A percentile compares a stretch with the other conserved stretches of the same genome.
These are phyloP conservation scores for Singerocomus inundabilis DNA, from an alignment of 1,284 basidiomycete species.

Conservation along the genomic window DNA sequence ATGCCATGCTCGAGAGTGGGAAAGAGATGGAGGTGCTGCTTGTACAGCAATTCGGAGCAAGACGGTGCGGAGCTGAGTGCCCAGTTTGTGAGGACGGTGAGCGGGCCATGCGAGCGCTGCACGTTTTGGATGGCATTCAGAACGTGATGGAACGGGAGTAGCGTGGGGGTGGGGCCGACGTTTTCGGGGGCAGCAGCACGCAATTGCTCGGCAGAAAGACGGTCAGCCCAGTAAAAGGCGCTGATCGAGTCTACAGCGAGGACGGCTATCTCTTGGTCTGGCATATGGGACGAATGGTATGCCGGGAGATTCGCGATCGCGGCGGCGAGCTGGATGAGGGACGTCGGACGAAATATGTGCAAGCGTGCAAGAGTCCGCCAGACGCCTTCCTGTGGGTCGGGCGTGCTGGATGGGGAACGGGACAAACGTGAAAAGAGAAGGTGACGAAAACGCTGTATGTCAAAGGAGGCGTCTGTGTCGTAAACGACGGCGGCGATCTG, in stretches of 20 bases:
- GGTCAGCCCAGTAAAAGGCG: conserved; percentile 75
- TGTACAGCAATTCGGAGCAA: conserved; percentile 40
- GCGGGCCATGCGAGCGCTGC: conserved; percentile 48
- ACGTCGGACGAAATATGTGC: conserved; percentile 65
- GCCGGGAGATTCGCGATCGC: conserved; percentile 58
- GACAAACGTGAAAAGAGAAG: conserved; percentile 47
- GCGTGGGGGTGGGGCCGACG: conserved; percentile 13
- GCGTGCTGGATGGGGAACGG: conserved; percentile 15
- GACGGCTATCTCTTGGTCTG: conserved; percentile 55
- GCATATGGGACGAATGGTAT: conserved; percentile 51
- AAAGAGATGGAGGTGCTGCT: conserved; percentile 53
- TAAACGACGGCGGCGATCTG: conserved; percentile 62
- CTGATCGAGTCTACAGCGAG: conserved; percentile 74
- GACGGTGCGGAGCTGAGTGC: conserved; percentile 42
- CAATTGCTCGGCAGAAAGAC: conserved; percentile 58
- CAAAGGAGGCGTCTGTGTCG: conserved; percentile 67
- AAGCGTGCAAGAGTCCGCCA: conserved; percentile 49
- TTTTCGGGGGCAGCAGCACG: conserved; percentile 28
- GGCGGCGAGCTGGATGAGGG: conserved; percentile 64
- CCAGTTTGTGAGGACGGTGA: conserved; percentile 66
- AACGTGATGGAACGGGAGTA: conserved; percentile 39
- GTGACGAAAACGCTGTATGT: conserved; percentile 49
- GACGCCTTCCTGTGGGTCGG: conserved; percentile 34
- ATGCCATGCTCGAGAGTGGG: conserved; percentile 29
- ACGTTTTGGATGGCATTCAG: conserved; percentile 50